Conservation (phyloP, 768 basidiomycete species). For the Suillus tomentosus region DNA sequence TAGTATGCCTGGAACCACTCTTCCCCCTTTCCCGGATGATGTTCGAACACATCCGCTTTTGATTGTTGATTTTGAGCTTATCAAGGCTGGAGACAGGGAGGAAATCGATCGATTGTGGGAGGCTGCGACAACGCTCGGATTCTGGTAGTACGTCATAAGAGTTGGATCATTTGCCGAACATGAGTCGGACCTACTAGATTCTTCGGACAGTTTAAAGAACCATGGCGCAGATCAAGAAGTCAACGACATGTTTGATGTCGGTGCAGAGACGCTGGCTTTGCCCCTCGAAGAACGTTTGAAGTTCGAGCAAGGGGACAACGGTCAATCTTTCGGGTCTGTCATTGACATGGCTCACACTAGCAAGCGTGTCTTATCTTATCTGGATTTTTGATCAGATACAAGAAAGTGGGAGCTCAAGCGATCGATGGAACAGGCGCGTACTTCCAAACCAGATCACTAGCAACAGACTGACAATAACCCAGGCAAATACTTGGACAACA, state of each 20-base stretch:
- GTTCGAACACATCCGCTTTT: conserved; percentile 47
- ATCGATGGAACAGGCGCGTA: conserved; percentile 56
- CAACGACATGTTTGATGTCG: conserved; percentile 44
- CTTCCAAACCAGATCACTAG: conserved; percentile 6
- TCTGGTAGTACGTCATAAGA: conserved; percentile 50
- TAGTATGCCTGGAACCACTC: conserved; percentile 34
- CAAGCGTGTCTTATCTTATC: background rate
- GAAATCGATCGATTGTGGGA: conserved; percentile 49
- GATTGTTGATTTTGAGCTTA: conserved; percentile 44
- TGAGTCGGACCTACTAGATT: background rate
- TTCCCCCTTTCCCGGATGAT: conserved; percentile 47
- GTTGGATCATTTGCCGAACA: background rate
- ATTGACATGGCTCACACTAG: background rate
- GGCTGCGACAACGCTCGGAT: conserved; percentile 50
- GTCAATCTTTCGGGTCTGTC: conserved; percentile 41
- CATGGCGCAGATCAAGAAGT: conserved; percentile 41
- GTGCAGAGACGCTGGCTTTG: conserved; percentile 41
- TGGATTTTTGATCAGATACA: conserved; percentile 44
- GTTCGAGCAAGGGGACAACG: conserved; percentile 45
- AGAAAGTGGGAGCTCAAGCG: conserved; percentile 62
- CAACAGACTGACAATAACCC: background rate
- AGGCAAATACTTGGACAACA: conserved; percentile 39
- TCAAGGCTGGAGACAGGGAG: conserved; percentile 35
- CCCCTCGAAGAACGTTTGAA: conserved; percentile 44
- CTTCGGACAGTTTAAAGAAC: conserved; percentile 41